These are phyloP conservation scores for Yamadazyma endophytica DNA, from an alignment of 805 yeast genomes.

Conservation along the genomic window DNA sequence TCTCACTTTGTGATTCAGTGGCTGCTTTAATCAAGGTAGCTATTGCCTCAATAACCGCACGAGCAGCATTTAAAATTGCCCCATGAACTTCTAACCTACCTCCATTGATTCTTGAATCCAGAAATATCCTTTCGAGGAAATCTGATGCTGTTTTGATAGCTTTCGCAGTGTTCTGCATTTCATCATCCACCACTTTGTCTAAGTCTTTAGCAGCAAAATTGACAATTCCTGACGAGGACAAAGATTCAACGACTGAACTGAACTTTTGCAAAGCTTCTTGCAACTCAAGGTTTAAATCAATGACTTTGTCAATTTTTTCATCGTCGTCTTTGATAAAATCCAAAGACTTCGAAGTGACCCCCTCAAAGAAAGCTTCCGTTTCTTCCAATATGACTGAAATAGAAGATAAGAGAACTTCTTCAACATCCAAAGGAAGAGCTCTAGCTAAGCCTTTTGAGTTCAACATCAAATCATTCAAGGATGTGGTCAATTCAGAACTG, in stretches of 20 bases:
- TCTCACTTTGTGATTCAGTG: slow-evolving; percentile 76
- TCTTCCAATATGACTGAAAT: slow-evolving; percentile 58
- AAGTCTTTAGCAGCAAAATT: slow-evolving; percentile 45
- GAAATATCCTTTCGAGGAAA: slow-evolving; percentile 51
- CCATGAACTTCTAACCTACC: slow-evolving; percentile 68
- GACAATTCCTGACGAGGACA: slow-evolving; percentile 32
- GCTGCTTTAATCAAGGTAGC: slow-evolving; percentile 69
- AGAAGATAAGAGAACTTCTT: slow-evolving; percentile 43
- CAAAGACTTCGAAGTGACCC: slow-evolving; percentile 51
- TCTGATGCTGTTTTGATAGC: slow-evolving; percentile 64
- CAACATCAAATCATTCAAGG: slow-evolving; percentile 58
- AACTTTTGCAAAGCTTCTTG: slow-evolving; percentile 67
- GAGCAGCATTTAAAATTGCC: slow-evolving; percentile 72
- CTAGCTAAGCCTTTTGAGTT: slow-evolving; percentile 68
- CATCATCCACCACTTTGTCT: slow-evolving; percentile 67
- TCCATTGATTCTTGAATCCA: slow-evolving; percentile 49
- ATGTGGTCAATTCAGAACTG: slow-evolving; percentile 57
- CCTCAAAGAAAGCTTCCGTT: slow-evolving; percentile 58
- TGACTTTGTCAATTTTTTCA: slow-evolving; percentile 71
- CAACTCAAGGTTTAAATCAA: slow-evolving; percentile 68
- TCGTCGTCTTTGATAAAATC: slow-evolving; percentile 49
- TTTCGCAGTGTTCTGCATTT: slow-evolving; percentile 68
- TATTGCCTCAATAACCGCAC: slow-evolving; percentile 76
- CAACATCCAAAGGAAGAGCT: slow-evolving; percentile 49
- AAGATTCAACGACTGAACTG: slow-evolving; percentile 49